Evolutionary conservation across 2,329 filamentous ascomycete genomes (phyloP).

Genomic region (Penicillium hordei): DNA sequence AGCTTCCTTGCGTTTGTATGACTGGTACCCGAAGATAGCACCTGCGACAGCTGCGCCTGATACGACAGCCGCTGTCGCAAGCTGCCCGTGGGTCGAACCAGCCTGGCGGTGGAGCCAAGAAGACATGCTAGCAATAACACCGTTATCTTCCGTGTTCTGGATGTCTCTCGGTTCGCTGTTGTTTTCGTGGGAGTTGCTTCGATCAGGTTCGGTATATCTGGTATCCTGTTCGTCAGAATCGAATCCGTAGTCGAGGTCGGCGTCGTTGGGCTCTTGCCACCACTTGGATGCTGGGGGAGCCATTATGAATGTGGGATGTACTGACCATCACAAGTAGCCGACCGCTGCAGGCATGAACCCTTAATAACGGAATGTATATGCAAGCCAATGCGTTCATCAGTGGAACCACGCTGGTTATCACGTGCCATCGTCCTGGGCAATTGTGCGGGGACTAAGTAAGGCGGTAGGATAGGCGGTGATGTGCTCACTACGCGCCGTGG

Average conservation of each 20-base stretch:
- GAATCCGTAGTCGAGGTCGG: conserved; percentile 28
- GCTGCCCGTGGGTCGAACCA: conserved; percentile 43
- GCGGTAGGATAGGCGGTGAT: background rate
- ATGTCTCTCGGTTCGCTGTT: conserved; percentile 1
- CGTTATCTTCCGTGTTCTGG: conserved; percentile 5
- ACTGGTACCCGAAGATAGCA: conserved; percentile 59
- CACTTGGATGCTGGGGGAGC: conserved; percentile 14
- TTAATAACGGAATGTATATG: conserved; percentile 19
- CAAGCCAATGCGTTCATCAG: conserved; percentile 23
- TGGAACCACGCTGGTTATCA: conserved; percentile 23
- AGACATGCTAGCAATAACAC: conserved; percentile 36
- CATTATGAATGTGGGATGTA: conserved; percentile 11
- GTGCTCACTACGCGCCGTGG: background rate
- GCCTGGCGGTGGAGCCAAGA: conserved; percentile 47
- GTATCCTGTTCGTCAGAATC: conserved; percentile 27
- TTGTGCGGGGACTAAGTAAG: background rate
- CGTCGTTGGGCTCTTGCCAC: conserved; percentile 21
- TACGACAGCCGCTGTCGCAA: conserved; percentile 45
- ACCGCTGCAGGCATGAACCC: conserved; percentile 8
- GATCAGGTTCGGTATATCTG: conserved; percentile 22
- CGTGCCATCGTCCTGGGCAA: conserved; percentile 15
- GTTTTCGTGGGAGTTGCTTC: conserved; percentile 8
- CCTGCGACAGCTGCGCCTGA: conserved; percentile 48
- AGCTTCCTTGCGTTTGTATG: conserved; percentile 54
- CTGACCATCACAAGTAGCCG: conserved; percentile 14